Percentiles rank a stretch among this genome's conserved stretches.
Conservation (phyloP, 139 green algal species). For the Micractinium sp. region DNA sequence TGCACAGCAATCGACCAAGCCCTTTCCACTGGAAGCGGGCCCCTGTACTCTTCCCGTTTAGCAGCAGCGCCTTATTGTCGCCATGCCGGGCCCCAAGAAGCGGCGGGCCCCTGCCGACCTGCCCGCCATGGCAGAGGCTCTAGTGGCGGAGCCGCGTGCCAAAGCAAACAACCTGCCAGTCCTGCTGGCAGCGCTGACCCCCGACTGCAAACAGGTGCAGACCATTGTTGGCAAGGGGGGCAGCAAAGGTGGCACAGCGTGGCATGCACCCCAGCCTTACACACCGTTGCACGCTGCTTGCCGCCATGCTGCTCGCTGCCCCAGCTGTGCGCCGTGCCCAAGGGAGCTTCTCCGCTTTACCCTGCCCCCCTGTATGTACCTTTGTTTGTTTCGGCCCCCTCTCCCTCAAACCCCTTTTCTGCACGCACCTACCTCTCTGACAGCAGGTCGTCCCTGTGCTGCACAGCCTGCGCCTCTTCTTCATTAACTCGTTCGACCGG, state of each 20-base stretch:
- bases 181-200: conserved; percentile 20
- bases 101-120: neutral
- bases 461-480: conserved; percentile 34
- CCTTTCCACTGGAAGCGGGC: neutral
- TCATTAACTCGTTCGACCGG: conserved; percentile 29
- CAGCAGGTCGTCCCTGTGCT: conserved; percentile 18
- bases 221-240: too few relatives aligned
- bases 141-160: conserved; percentile 12
- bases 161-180: conserved; percentile 47
- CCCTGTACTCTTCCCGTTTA: too few relatives aligned
- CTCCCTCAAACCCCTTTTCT: neutral
- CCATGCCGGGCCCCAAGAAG: conserved; percentile 1
- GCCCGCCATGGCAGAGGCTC: conserved; percentile 19
- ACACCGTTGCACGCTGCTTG: neutral
- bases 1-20: neutral
- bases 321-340: too few relatives aligned
- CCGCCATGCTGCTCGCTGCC: neutral
- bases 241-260: too few relatives aligned
- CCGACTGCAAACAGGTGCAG: neutral
- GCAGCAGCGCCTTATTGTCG: too few relatives aligned
- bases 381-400: neutral
- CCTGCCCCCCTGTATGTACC: too few relatives aligned
- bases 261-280: too few relatives aligned
- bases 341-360: too few relatives aligned
- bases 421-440: neutral